phyloP scores from a whole-genome alignment of 805 yeast species.

The Wickerhamomyces tratensis region DNA sequence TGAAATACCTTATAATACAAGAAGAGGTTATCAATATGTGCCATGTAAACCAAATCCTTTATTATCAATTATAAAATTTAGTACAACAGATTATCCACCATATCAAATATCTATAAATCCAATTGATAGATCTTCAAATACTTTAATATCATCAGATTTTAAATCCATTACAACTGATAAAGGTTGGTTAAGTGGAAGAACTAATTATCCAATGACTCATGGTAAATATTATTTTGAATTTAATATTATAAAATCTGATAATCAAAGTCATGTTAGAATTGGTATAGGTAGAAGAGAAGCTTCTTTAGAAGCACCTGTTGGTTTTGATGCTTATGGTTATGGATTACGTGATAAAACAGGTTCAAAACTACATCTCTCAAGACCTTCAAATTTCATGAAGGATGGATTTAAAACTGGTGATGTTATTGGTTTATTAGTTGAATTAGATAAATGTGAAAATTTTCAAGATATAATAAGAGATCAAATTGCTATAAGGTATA shows the following conservation, averaged over 20 bases:
- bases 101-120: conserved; percentile 43
- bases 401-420: conserved; percentile 68
- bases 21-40: conserved; percentile 71
- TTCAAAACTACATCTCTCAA: conserved; percentile 64
- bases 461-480: conserved; percentile 57
- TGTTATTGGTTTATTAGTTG: conserved; percentile 67
- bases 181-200: conserved; percentile 77
- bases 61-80: conserved; percentile 48
- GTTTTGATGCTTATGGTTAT: conserved; percentile 90
- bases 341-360: conserved; percentile 78
- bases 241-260: conserved; percentile 34
- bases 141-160: conserved; percentile 30
- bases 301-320: conserved; percentile 88
- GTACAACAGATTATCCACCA: conserved; percentile 70
- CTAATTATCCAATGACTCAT: conserved; percentile 66
- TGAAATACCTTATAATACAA: conserved; percentile 68
- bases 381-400: conserved; percentile 47
- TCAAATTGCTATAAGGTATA: conserved; percentile 80
- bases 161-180: conserved; percentile 41
- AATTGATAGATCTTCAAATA: conserved; percentile 62
- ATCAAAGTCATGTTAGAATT: conserved; percentile 54
- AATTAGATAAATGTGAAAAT: conserved; percentile 42
- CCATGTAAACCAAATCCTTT: conserved; percentile 67
- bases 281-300: conserved; percentile 86
- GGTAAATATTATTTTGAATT: conserved; percentile 80